Conservation (phyloP, 2,329 filamentous ascomycete genomes). For the Tolypocladium inflatum region DNA sequence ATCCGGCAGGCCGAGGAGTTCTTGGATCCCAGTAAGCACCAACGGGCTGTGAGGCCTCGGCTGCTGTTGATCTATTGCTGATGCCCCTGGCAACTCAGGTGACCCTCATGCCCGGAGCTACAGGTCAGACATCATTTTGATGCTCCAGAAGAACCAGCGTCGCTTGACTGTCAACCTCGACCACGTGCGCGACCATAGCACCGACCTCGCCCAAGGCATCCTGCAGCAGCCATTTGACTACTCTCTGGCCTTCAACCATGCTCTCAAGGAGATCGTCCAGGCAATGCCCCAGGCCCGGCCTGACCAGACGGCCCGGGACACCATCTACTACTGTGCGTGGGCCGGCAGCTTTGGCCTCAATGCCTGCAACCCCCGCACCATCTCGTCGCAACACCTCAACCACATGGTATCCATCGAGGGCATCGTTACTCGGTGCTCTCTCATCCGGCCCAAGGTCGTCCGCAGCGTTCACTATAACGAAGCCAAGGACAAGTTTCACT, state of each 20-base stretch:
- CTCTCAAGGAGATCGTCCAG: constrained; percentile 79
- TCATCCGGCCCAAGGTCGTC: constrained; percentile 94
- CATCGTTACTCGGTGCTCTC: constrained; percentile 91
- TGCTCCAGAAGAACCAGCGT: constrained; percentile 59
- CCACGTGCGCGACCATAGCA: constrained; percentile 80
- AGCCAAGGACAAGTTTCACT: constrained; percentile 74
- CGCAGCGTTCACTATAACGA: constrained; percentile 98
- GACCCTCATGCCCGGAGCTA: constrained; percentile 60
- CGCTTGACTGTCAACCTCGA: constrained; percentile 70
- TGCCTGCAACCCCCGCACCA: constrained; percentile 85
- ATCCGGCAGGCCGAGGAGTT: constrained; percentile 86
- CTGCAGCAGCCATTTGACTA: constrained; percentile 84
- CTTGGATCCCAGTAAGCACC: constrained; percentile 71
- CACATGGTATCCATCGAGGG: constrained; percentile 96
- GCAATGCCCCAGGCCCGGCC: constrained; percentile 67
- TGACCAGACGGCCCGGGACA: constrained; percentile 68
- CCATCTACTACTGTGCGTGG: constrained; percentile 93
- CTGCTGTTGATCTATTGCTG: neutral
- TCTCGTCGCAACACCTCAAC: constrained; percentile 84
- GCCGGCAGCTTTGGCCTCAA: constrained; percentile 92
- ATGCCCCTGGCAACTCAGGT: constrained; percentile 22
- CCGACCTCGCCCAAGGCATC: constrained; percentile 69
- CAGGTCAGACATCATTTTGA: constrained; percentile 75
- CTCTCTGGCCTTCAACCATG: constrained; percentile 77
- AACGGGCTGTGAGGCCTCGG: neutral